Conservation (phyloP, 495 filamentous ascomycete species). For the Thozetella sp. region DNA sequence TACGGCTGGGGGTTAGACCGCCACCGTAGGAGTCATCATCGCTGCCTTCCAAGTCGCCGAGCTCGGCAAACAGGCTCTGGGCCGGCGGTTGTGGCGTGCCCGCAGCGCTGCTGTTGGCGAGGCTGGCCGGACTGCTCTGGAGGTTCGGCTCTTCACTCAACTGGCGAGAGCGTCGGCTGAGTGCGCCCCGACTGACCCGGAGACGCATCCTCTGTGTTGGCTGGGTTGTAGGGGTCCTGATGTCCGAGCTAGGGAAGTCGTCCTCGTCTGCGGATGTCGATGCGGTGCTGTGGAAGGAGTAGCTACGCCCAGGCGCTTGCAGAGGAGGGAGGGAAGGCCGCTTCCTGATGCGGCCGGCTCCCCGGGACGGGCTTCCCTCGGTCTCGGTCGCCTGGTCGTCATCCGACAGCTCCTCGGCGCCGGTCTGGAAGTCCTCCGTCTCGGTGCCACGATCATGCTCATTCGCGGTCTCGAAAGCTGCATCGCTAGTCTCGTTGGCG, state of each 20-base stretch:
- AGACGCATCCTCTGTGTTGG: conserved; percentile 69
- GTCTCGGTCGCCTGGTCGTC: conserved; percentile 88
- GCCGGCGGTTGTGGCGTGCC: conserved; percentile 56
- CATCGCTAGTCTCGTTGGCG: conserved; percentile 81
- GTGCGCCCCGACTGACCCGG: conserved; percentile 62
- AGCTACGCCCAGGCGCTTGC: conserved; percentile 36
- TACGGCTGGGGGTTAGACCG: conserved; percentile 41
- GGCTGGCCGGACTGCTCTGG: conserved; percentile 56
- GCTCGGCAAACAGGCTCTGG: conserved; percentile 88
- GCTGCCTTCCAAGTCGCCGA: conserved; percentile 71
- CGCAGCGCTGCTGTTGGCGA: conserved; percentile 46
- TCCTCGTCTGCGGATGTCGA: conserved; percentile 86
- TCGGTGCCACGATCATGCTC: conserved; percentile 76
- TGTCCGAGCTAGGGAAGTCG: conserved; percentile 43
- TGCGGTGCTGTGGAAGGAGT: conserved; percentile 83
- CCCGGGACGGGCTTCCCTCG: conserved; percentile 57
- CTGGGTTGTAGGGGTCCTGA: conserved; percentile 64
- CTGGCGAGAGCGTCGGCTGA: conserved; percentile 61
- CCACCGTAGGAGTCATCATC: conserved; percentile 59
- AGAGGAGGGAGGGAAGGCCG: conserved; percentile 30
- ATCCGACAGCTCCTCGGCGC: conserved; percentile 78
- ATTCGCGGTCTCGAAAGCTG: conserved; percentile 80
- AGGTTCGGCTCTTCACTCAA: conserved; percentile 62
- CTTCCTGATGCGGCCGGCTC: conserved; percentile 36
- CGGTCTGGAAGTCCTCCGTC: conserved; percentile 94